Evolutionary conservation across 1,284 basidiomycete genomes (phyloP), one percentile per base, ranked within the genome.

Genomic region (Fistulinella cinereoalba): DNA sequence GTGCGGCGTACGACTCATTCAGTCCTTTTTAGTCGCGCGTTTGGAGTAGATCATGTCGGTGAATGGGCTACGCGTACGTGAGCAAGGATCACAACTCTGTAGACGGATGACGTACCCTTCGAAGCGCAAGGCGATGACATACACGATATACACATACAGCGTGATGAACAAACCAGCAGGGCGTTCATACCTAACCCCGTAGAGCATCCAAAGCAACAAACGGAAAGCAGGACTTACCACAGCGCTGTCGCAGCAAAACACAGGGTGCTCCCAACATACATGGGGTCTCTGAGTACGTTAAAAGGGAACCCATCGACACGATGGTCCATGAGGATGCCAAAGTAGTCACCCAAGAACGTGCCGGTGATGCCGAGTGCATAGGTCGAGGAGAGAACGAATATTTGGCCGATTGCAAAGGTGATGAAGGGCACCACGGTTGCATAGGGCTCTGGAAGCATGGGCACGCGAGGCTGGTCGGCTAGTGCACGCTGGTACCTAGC

Each of bases 331-430:
- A 98, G 74, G 58, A 98, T 98, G n/a, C 96, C 96, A 69, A 97
- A 99, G 72, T 98, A 98, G 71, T 98, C 96, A 6, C 96, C 94
- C 37, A 97, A 79, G 74, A 93, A 95, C 2, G 92, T 95, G 48
- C 94, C 95, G 8, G 95, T 97, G 53, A 98, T 75, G 15, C 96
- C 96, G 13, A 99, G 73, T 0, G 88, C 87, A 80, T 84, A 97
- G 32, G 94, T 97, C 29, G 91, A 95, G 18, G 85, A 86, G 41
- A 96, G 53, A 44, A 97, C 95, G 52, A 96, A 81, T 16, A 79
- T 72, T 64, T 93, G 90, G 22, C 93, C 93, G 11, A 79, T 39
- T 42, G 70, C 65, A 63, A 97, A 90, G 38, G 94, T 73, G 16
- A 61, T 65, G 8, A 73, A 72, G 1, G 92, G 92, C 16, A 88